phyloP scores from a whole-genome alignment of 2,329 filamentous ascomycete genomes.

The Sarocladium oryzae region DNA sequence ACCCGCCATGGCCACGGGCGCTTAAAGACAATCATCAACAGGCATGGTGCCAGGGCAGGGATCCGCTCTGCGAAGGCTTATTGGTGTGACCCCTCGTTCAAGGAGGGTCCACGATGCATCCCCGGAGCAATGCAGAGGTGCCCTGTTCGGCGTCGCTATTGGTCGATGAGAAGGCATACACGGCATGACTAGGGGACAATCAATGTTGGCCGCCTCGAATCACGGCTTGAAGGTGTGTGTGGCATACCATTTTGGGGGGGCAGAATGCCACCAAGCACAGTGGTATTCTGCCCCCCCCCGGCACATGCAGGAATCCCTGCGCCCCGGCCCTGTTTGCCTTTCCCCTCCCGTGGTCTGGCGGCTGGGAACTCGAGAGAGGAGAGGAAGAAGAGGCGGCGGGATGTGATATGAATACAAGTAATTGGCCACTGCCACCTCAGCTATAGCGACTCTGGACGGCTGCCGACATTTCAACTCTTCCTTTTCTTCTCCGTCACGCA shows the following conservation, averaged over 20 bases:
- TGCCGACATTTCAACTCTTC: no score
- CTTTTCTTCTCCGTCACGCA: neutral
- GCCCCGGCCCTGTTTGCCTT: neutral
- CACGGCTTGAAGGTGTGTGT: neutral
- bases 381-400: neutral
- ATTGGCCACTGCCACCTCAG: conserved; percentile 6
- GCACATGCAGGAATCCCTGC: conserved; percentile 3
- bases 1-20: conserved; percentile 6
- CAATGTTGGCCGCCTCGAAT: conserved; percentile 3
- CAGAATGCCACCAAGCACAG: neutral
- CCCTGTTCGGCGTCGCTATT: neutral
- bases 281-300: neutral
- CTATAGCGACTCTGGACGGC: neutral
- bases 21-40: conserved; percentile 9
- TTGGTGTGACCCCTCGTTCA: neutral
- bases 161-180: neutral
- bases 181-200: conserved; percentile 1
- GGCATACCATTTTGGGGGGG: neutral
- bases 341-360: neutral
- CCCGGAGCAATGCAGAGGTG: conserved; percentile 1
- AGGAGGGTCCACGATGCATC: conserved; percentile 1
- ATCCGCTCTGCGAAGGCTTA: neutral
- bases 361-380: neutral
- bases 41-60: conserved; percentile 1
- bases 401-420: conserved; percentile 9